Conservation (phyloP, 139 green algal genomes). For the Picochlorum sp. region DNA sequence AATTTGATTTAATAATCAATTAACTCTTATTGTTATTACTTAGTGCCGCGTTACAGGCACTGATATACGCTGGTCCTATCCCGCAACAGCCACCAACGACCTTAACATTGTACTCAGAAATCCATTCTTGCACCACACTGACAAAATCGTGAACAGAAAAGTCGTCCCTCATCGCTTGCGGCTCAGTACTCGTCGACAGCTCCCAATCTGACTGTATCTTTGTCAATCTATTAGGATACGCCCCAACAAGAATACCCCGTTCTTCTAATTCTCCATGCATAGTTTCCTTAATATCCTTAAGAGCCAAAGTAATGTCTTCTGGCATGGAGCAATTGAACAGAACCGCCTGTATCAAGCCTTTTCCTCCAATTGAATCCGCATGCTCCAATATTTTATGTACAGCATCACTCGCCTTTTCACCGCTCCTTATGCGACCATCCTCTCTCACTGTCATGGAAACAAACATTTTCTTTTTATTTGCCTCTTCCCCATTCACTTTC, state of each 20-base stretch:
- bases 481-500: not conserved
- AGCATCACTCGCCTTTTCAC: not conserved
- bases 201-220: not conserved
- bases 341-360: not conserved
- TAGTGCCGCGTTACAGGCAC: too few relatives aligned
- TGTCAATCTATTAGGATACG: not conserved
- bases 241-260: not conserved
- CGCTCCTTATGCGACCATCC: not conserved
- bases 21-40: too few relatives aligned
- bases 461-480: not conserved
- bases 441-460: not conserved
- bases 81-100: not conserved
- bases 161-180: not conserved
- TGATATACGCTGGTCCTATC: not conserved
- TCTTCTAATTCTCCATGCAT: not conserved
- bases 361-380: not conserved
- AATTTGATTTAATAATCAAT: too few relatives aligned
- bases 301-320: not conserved
- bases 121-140: not conserved
- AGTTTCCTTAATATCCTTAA: not conserved
- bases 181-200: not conserved
- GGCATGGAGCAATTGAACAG: not conserved
- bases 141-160: not conserved
- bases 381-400: not conserved
- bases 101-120: not conserved